Evolutionary conservation across 352 stramenopile genomes (phyloP).

Genomic region (Globisporangium irregulare): DNA sequence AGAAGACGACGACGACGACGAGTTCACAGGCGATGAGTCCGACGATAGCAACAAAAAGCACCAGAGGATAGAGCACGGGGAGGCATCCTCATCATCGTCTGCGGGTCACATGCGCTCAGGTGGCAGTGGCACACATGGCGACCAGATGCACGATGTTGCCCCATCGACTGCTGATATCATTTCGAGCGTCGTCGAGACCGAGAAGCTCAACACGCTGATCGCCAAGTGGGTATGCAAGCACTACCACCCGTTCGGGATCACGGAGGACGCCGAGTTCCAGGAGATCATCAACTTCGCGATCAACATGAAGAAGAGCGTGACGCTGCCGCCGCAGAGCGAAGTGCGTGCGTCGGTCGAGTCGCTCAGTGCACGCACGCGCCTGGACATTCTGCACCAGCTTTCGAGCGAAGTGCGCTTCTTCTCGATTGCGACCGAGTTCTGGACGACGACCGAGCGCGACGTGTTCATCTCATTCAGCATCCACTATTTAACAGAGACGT

Average conservation of each 20-base stretch:
- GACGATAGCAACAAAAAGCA: conserved; percentile 13
- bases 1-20: conserved; percentile 14
- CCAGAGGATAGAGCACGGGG: conserved; percentile 1
- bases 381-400: conserved; percentile 42
- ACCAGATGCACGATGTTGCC: background rate
- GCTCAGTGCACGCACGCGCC: conserved; percentile 36
- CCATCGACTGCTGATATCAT: conserved; percentile 15
- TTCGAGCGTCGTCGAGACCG: conserved; percentile 35
- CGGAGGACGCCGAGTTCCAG: conserved; percentile 41
- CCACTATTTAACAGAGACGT: conserved; percentile 41
- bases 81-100: background rate
- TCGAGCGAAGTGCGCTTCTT: conserved; percentile 46
- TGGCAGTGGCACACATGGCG: background rate
- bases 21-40: conserved; percentile 11
- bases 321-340: conserved; percentile 32
- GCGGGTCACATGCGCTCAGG: conserved; percentile 7
- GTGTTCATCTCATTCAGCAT: conserved; percentile 49
- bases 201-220: conserved; percentile 40
- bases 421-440: conserved; percentile 44
- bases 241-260: conserved; percentile 43
- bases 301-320: conserved; percentile 30
- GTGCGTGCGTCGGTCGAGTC: conserved; percentile 44
- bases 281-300: conserved; percentile 41
- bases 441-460: conserved; percentile 39
- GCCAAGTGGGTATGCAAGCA: conserved; percentile 49